Conservation (phyloP, 2,329 filamentous ascomycete genomes). For the Fusarium palustre region DNA sequence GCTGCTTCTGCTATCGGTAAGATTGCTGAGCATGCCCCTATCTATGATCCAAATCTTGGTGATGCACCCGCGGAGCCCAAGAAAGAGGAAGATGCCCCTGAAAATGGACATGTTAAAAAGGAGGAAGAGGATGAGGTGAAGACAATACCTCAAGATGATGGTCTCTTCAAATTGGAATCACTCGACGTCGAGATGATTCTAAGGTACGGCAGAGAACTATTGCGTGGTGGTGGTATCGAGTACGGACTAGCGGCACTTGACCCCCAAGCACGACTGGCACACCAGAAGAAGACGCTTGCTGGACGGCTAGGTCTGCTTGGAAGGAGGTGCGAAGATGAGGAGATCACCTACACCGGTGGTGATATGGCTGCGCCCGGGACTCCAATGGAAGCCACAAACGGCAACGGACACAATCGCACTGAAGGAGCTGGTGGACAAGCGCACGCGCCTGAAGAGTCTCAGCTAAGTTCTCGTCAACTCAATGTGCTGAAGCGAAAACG, state of each 20-base stretch:
- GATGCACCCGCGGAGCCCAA: conserved; percentile 65
- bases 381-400: conserved; percentile 57
- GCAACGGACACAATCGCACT: conserved; percentile 49
- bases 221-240: conserved; percentile 88
- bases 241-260: conserved; percentile 85
- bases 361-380: conserved; percentile 61
- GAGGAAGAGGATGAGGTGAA: conserved; percentile 70
- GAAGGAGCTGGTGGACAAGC: conserved; percentile 55
- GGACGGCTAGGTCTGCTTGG: conserved; percentile 87
- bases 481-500: conserved; percentile 95
- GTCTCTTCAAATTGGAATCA: conserved; percentile 76
- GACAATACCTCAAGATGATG: conserved; percentile 60
- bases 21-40: conserved; percentile 88
- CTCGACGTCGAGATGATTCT: conserved; percentile 85
- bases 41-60: conserved; percentile 87
- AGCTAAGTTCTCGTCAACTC: conserved; percentile 90
- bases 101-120: conserved; percentile 65
- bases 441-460: conserved; percentile 70
- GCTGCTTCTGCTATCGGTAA: conserved; percentile 94
- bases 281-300: conserved; percentile 89
- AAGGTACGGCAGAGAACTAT: conserved; percentile 83
- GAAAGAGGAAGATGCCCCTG: conserved; percentile 50
- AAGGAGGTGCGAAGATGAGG: conserved; percentile 85
- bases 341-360: conserved; percentile 70
- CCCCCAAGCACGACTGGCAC: conserved; percentile 80